A percentile compares a stretch with the other conserved stretches of the same genome.
These are phyloP conservation scores for Volvox carteri DNA, from an alignment of 163 green algal genomes.

Conservation along the genomic window DNA sequence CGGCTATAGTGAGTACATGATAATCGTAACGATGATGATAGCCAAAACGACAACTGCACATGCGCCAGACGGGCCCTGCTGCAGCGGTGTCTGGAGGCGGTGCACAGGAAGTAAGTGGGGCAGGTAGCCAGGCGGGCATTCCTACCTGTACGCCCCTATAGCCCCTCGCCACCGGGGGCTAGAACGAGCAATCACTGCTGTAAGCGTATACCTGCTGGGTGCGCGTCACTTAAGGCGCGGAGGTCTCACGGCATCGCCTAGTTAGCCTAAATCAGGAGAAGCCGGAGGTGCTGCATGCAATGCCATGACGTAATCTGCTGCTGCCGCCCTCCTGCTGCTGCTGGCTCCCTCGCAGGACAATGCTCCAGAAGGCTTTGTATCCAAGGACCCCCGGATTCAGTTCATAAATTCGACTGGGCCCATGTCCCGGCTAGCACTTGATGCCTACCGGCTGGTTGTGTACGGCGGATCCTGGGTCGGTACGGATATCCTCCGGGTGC, in stretches of 20 bases:
- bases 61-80: too few relatives aligned
- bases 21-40: neutral
- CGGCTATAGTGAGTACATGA: neutral
- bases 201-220: neutral
- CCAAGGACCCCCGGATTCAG: neutral
- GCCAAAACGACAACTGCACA: neutral
- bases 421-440: neutral
- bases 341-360: too few relatives aligned
- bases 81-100: too few relatives aligned
- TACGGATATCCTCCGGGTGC: constrained; percentile 16
- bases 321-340: constrained; percentile 7
- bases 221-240: neutral
- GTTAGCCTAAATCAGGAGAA: neutral
- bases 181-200: too few relatives aligned
- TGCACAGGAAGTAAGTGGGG: too few relatives aligned
- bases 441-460: constrained; percentile 5
- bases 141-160: neutral
- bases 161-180: too few relatives aligned
- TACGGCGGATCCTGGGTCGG: constrained; percentile 28
- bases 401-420: neutral
- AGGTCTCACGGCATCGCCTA: neutral
- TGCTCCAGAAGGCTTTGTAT: too few relatives aligned
- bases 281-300: neutral
- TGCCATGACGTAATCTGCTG: neutral
- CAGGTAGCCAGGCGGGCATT: neutral